These are phyloP conservation scores for Kockiozyma suomiensis DNA, from an alignment of 805 yeast genomes.

Conservation along the genomic window DNA sequence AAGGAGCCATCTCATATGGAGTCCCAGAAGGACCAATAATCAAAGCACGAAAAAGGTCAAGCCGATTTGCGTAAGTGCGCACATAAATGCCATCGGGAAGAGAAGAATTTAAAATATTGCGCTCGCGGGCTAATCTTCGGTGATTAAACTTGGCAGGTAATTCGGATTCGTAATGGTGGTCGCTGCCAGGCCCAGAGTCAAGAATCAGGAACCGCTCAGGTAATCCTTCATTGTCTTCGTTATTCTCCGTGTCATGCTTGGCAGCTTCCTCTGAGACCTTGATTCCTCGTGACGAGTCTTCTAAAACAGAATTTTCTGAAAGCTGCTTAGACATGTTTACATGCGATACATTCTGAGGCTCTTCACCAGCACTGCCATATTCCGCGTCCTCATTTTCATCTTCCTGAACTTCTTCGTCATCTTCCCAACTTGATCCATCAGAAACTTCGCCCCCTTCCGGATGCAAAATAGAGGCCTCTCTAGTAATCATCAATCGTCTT, in stretches of 20 bases:
- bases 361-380: neutral
- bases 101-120: slow-evolving; percentile 26
- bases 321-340: neutral
- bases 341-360: neutral
- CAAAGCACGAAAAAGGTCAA: slow-evolving; percentile 29
- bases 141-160: slow-evolving; percentile 13
- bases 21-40: slow-evolving; percentile 31
- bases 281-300: neutral
- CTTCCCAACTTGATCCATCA: slow-evolving; percentile 26
- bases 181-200: slow-evolving; percentile 15
- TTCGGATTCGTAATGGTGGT: slow-evolving; percentile 17
- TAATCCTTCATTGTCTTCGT: slow-evolving; percentile 7
- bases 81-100: slow-evolving; percentile 33
- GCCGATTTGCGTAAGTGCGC: slow-evolving; percentile 26
- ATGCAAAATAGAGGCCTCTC: neutral
- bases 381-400: neutral
- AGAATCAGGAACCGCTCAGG: slow-evolving; percentile 21
- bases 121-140: slow-evolving; percentile 29
- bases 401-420: slow-evolving; percentile 18
- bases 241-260: neutral
- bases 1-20: slow-evolving; percentile 33
- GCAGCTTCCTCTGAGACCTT: neutral
- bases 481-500: slow-evolving; percentile 5
- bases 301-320: neutral
- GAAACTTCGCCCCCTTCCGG: slow-evolving; percentile 13